These are phyloP conservation scores for Sclerotinia nivalis DNA, from an alignment of 2,329 filamentous ascomycete genomes.

Conservation along the genomic window DNA sequence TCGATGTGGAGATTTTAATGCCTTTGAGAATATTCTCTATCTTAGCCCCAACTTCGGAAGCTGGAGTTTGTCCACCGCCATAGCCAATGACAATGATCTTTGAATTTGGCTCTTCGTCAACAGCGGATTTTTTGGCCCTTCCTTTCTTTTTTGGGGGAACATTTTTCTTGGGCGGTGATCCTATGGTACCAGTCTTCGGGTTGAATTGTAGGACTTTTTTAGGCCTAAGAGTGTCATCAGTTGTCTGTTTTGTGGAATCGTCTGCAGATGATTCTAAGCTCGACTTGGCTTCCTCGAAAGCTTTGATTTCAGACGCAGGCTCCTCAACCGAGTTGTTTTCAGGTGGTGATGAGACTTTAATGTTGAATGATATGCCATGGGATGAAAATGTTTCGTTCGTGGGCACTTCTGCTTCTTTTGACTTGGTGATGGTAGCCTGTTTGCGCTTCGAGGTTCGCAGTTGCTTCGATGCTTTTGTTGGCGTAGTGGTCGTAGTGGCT, in stretches of 20 bases:
- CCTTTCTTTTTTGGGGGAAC: constrained; percentile 12
- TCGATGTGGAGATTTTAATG: not conserved
- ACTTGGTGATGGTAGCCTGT: not conserved
- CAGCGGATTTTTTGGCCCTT: constrained; percentile 29
- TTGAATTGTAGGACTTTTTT: constrained; percentile 59
- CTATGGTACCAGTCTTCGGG: constrained; percentile 61
- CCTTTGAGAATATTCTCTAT: constrained; percentile 62
- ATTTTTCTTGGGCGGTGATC: constrained; percentile 58
- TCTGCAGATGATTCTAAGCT: not conserved
- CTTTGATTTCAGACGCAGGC: not conserved
- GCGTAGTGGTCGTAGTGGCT: not conserved
- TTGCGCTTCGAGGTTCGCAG: constrained; percentile 10
- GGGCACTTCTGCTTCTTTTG: not conserved
- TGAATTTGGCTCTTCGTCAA: constrained; percentile 44
- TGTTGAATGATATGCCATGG: not conserved
- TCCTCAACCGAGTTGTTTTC: not conserved
- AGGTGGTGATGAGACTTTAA: not conserved
- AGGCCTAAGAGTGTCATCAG: constrained; percentile 39
- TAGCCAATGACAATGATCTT: constrained; percentile 61
- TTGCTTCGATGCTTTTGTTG: not conserved
- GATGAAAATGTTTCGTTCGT: not conserved
- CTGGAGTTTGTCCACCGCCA: constrained; percentile 49
- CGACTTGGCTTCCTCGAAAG: not conserved
- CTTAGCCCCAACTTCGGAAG: constrained; percentile 54
- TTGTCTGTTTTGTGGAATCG: not conserved